Evolutionary conservation across 345 rosid species (phyloP).

Genomic region (Eucalyptus grandis): DNA sequence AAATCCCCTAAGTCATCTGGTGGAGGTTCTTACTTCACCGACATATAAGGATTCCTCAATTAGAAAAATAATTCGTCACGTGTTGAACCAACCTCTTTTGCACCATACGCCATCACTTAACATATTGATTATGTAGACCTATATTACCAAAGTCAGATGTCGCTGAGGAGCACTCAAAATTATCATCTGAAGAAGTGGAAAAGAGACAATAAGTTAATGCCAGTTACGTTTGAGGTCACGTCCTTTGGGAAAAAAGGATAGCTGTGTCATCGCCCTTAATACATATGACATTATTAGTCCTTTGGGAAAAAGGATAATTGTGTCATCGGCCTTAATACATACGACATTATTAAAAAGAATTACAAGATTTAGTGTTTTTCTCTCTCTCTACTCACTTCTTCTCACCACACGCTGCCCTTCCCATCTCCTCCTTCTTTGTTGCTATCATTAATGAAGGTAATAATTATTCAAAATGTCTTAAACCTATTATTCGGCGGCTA

Average conservation of each 20-base stretch:
- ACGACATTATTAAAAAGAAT: background rate
- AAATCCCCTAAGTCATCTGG: background rate
- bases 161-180: background rate
- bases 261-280: too few species aligned
- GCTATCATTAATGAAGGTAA: background rate
- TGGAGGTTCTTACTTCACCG: background rate
- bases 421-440: background rate
- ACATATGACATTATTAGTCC: background rate
- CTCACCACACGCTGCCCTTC: background rate
- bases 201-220: background rate
- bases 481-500: accelerated
- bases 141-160: background rate
- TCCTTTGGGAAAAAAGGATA: background rate
- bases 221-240: too few species aligned
- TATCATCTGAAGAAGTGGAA: background rate
- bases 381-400: background rate
- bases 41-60: background rate
- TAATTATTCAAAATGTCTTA: background rate
- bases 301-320: background rate
- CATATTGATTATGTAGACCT: background rate
- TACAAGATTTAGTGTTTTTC: background rate
- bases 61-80: background rate
- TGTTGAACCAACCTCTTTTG: background rate
- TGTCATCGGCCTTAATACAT: background rate
- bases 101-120: background rate